phyloP scores from a whole-genome alignment of 1,284 basidiomycete genomes.

The Earliella scabrosa region DNA sequence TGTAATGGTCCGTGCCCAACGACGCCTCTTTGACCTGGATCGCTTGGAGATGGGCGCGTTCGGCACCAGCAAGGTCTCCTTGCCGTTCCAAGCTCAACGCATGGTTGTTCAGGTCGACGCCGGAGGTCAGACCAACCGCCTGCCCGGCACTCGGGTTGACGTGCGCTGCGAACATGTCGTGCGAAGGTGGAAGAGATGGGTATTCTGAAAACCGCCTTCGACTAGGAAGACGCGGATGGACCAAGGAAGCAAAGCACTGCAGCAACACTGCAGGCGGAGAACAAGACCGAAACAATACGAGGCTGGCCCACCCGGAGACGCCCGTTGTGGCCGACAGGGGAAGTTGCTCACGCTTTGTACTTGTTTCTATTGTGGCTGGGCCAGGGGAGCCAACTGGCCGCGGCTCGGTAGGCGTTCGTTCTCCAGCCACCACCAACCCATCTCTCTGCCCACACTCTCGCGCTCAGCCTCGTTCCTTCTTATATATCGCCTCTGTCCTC shows the following conservation, averaged over 20 bases:
- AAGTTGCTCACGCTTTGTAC: slow-evolving; percentile 8
- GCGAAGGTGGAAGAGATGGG: not conserved
- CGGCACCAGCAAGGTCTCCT: slow-evolving; percentile 36
- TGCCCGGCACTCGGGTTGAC: slow-evolving; percentile 18
- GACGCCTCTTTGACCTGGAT: slow-evolving; percentile 33
- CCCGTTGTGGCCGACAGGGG: not conserved
- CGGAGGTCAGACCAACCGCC: slow-evolving; percentile 9
- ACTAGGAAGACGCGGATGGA: not conserved
- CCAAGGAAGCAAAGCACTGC: not conserved
- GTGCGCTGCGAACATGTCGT: not conserved
- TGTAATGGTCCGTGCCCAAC: slow-evolving; percentile 20
- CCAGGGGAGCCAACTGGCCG: slow-evolving; percentile 17
- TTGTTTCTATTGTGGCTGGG: slow-evolving; percentile 26
- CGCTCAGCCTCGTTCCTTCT: slow-evolving; percentile 24
- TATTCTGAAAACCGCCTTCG: not conserved
- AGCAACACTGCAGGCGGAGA: not conserved
- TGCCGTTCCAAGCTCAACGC: slow-evolving; percentile 26
- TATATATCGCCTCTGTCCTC: slow-evolving; percentile 37
- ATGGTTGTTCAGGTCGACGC: slow-evolving; percentile 27
- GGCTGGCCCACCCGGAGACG: not conserved
- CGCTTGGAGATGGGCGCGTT: slow-evolving; percentile 34
- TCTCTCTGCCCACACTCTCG: slow-evolving; percentile 20
- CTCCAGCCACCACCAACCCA: slow-evolving; percentile 27
- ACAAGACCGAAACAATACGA: not conserved
- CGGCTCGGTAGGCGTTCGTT: slow-evolving; percentile 20